Conservation (phyloP, 768 basidiomycete species). For the Serendipita sp. region DNA sequence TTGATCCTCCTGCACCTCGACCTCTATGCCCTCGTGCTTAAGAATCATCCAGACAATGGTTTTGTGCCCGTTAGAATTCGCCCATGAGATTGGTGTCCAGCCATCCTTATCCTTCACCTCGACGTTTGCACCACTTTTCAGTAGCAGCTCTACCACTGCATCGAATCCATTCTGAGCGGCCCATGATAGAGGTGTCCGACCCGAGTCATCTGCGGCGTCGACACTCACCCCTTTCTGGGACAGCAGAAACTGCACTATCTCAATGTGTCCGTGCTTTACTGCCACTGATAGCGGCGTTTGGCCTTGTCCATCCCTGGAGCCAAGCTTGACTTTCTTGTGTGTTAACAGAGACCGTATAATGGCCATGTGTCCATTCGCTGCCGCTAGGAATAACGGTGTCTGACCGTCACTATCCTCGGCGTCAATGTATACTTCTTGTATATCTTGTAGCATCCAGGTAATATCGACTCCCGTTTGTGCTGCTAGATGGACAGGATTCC, state of each 20-base stretch:
- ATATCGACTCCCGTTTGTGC: too few species aligned
- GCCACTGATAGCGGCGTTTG: not conserved
- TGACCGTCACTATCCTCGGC: not conserved
- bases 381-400: not conserved
- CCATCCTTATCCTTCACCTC: not conserved
- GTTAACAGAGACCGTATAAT: not conserved
- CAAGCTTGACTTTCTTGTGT: not conserved
- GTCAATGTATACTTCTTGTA: too few species aligned
- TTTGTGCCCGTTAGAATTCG: not conserved
- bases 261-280: not conserved
- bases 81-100: not conserved
- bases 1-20: not conserved
- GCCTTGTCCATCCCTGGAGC: not conserved
- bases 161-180: not conserved
- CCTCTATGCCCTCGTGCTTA: not conserved
- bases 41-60: not conserved
- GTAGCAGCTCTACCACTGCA: not conserved
- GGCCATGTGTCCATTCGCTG: not conserved
- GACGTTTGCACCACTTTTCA: not conserved
- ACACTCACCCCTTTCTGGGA: not conserved
- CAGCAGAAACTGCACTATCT: not conserved
- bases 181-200: too few species aligned
- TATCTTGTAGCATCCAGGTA: too few species aligned
- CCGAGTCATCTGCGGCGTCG: not conserved
- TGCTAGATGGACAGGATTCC: not conserved